These are phyloP conservation scores for Amylocystis lapponica DNA, from an alignment of 768 basidiomycete species.

Conservation along the genomic window DNA sequence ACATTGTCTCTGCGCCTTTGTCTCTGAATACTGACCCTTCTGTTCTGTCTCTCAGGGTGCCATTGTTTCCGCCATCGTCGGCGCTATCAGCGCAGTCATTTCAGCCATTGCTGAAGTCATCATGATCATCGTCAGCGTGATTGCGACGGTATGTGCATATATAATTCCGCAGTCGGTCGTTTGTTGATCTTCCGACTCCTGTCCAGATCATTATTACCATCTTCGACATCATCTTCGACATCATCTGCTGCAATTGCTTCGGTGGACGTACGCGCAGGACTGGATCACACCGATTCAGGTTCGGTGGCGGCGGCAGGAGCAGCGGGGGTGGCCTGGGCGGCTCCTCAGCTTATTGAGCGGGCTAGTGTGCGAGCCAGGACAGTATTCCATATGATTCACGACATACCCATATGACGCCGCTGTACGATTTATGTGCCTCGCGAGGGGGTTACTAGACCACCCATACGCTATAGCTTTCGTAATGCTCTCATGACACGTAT, in stretches of 20 bases:
- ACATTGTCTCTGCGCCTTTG: too few relatives aligned
- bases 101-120: slow-evolving; percentile 53
- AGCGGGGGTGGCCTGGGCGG: too few relatives aligned
- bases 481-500: too few relatives aligned
- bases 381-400: too few relatives aligned
- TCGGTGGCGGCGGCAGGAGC: too few relatives aligned
- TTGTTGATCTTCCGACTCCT: neutral
- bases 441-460: too few relatives aligned
- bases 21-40: too few relatives aligned
- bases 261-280: slow-evolving; percentile 19
- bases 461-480: too few relatives aligned
- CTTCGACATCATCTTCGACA: slow-evolving; percentile 51
- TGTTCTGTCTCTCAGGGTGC: slow-evolving; percentile 43
- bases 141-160: slow-evolving; percentile 45
- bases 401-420: too few relatives aligned
- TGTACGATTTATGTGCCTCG: too few relatives aligned
- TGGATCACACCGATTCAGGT: slow-evolving; percentile 20
- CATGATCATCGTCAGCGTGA: slow-evolving; percentile 52
- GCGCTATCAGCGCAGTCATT: slow-evolving; percentile 52
- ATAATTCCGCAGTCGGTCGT: neutral
- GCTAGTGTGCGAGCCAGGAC: too few relatives aligned
- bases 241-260: slow-evolving; percentile 36
- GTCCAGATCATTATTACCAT: slow-evolving; percentile 58
- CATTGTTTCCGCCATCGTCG: slow-evolving; percentile 61
- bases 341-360: too few relatives aligned